phyloP scores from a whole-genome alignment of 2,329 filamentous ascomycete genomes.

The Penicillium sp. region DNA sequence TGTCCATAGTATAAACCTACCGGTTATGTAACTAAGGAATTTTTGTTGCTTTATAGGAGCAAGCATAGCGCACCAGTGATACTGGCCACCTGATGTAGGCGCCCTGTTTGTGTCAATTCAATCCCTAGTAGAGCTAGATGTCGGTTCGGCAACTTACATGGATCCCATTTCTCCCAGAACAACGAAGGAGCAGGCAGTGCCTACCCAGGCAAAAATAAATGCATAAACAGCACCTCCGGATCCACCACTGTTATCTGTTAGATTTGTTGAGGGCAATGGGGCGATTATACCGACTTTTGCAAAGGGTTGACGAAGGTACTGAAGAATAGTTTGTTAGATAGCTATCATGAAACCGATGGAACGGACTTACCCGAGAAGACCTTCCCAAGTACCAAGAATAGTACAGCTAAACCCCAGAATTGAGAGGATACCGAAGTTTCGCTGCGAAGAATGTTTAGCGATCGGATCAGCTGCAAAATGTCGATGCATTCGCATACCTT shows the following conservation, averaged over 20 bases:
- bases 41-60: constrained; percentile 38
- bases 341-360: not conserved
- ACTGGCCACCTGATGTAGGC: constrained; percentile 40
- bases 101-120: constrained; percentile 19
- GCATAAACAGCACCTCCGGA: constrained; percentile 8
- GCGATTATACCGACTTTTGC: not conserved
- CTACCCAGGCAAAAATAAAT: constrained; percentile 10
- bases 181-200: constrained; percentile 10
- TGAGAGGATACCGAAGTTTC: constrained; percentile 26
- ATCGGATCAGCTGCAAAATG: not conserved
- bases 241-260: constrained; percentile 6
- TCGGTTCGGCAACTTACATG: not conserved
- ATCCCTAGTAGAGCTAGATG: not conserved
- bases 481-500: constrained; percentile 11
- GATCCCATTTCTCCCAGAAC: constrained; percentile 7
- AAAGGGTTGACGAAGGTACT: constrained; percentile 1
- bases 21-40: constrained; percentile 40
- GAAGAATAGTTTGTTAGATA: not conserved
- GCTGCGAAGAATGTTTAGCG: constrained; percentile 12
- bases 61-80: constrained; percentile 46
- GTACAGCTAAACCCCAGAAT: constrained; percentile 29
- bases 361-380: constrained; percentile 18
- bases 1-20: constrained; percentile 11
- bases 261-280: not conserved
- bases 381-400: constrained; percentile 28